A percentile compares a stretch with the other conserved stretches of the same genome.
Evolutionary conservation across 257 asterid genomes (phyloP).

Genomic region (Solanum chilense): DNA sequence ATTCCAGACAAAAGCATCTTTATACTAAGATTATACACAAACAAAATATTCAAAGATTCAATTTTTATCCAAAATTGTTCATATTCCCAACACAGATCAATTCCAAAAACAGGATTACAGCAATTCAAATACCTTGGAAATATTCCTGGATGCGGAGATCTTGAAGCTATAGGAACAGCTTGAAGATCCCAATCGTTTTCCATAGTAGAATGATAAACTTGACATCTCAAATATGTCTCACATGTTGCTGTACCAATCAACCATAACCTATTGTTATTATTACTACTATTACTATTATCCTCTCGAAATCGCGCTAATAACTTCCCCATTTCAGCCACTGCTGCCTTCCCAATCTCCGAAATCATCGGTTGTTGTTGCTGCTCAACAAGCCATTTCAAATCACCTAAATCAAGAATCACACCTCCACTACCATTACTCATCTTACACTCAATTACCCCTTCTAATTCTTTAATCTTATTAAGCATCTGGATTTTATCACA

Average conservation of each 20-base stretch:
- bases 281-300: not conserved
- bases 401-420: slow-evolving; percentile 82
- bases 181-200: slow-evolving; percentile 96
- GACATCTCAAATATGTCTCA: slow-evolving; percentile 93
- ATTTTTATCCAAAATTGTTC: not conserved
- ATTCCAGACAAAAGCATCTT: not conserved
- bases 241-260: slow-evolving; percentile 93
- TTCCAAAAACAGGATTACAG: not conserved
- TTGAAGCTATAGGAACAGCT: slow-evolving; percentile 76
- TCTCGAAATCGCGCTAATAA: slow-evolving; percentile 32
- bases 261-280: slow-evolving; percentile 33
- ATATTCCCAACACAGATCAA: not conserved
- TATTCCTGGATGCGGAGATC: slow-evolving; percentile 63
- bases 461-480: slow-evolving; percentile 49
- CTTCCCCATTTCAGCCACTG: slow-evolving; percentile 57
- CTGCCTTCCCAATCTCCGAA: slow-evolving; percentile 47
- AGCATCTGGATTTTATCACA: slow-evolving; percentile 28
- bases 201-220: slow-evolving; percentile 88
- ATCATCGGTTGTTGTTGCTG: slow-evolving; percentile 40
- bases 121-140: slow-evolving; percentile 51
- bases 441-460: slow-evolving; percentile 35
- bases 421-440: slow-evolving; percentile 26
- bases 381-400: slow-evolving; percentile 93
- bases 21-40: not conserved
- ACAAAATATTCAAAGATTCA: slow-evolving; percentile 1